Evolutionary conservation across 768 basidiomycete genomes (phyloP).

Genomic region (Calocybe gangraenosa): DNA sequence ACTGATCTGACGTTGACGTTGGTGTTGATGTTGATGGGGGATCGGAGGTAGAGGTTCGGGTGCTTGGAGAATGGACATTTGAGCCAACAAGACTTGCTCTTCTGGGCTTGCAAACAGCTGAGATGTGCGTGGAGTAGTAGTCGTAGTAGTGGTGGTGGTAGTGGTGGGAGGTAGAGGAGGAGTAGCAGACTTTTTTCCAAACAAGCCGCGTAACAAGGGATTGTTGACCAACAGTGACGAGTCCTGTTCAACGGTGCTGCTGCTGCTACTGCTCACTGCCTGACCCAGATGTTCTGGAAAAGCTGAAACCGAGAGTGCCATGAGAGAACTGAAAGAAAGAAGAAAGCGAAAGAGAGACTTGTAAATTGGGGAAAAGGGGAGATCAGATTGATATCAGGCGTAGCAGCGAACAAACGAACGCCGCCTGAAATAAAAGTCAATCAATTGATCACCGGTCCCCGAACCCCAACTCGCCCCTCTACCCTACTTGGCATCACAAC

Average conservation of each 20-base stretch:
- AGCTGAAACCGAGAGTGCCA: conserved; percentile 32
- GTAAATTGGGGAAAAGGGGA: conserved; percentile 1
- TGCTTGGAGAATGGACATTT: conserved; percentile 18
- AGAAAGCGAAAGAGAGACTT: too few relatives aligned
- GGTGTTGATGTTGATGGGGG: background rate
- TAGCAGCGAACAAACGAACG: too few relatives aligned
- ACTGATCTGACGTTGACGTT: conserved; percentile 16
- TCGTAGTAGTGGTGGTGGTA: conserved; percentile 1
- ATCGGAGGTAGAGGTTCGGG: conserved; percentile 12
- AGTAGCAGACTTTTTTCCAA: conserved; percentile 20
- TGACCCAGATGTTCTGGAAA: conserved; percentile 31
- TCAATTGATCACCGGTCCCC: conserved; percentile 13
- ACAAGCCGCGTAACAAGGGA: conserved; percentile 21
- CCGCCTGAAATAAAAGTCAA: conserved; percentile 12
- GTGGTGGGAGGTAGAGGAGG: conserved; percentile 2
- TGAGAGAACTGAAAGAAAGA: too few relatives aligned
- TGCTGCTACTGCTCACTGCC: too few relatives aligned
- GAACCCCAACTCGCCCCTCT: background rate
- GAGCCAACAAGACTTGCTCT: conserved; percentile 14
- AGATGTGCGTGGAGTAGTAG: conserved; percentile 10
- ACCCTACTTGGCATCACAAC: background rate
- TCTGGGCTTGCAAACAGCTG: conserved; percentile 10
- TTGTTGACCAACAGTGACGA: too few relatives aligned
- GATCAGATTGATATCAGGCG: conserved; percentile 14
- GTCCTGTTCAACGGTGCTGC: too few relatives aligned